A percentile compares a stretch with the other conserved stretches of the same genome.
Evolutionary conservation across 768 basidiomycete genomes (phyloP).

Genomic region (Lactarius hengduanensis): DNA sequence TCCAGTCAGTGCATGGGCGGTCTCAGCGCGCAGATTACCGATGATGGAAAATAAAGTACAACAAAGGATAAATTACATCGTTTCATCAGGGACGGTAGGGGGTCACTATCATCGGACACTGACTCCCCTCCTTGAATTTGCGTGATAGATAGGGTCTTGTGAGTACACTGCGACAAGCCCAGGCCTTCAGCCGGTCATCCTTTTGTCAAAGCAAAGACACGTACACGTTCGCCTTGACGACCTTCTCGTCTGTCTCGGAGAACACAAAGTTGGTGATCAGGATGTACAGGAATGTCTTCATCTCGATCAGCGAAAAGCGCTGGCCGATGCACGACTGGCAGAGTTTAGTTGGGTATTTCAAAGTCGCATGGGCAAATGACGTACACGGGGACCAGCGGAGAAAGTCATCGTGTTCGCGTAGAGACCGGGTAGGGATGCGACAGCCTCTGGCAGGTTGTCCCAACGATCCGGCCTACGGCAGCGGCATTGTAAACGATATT

Average conservation of each 20-base stretch:
- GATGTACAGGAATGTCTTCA: conserved; percentile 72
- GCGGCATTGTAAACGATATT: not conserved
- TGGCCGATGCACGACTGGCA: conserved; percentile 77
- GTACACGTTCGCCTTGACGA: conserved; percentile 71
- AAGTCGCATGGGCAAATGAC: conserved; percentile 33
- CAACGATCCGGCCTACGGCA: conserved; percentile 73
- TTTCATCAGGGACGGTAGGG: conserved; percentile 14
- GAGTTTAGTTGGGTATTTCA: not conserved
- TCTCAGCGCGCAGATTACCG: not conserved
- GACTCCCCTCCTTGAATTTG: conserved; percentile 27
- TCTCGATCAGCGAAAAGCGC: conserved; percentile 81
- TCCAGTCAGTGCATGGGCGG: too few relatives aligned
- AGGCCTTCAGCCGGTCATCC: not conserved
- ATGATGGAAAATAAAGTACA: not conserved
- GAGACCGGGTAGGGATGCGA: conserved; percentile 62
- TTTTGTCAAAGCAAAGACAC: conserved; percentile 24
- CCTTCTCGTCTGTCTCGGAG: conserved; percentile 70
- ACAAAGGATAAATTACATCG: conserved; percentile 1
- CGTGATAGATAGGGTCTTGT: conserved; percentile 25
- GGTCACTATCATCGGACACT: conserved; percentile 27
- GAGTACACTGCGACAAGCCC: conserved; percentile 16
- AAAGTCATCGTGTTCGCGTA: conserved; percentile 73
- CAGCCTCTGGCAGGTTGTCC: conserved; percentile 73
- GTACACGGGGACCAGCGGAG: conserved; percentile 76
- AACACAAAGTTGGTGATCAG: conserved; percentile 72